These are phyloP conservation scores for Cytidiella melzeri DNA, from an alignment of 768 basidiomycete species.

Conservation along the genomic window DNA sequence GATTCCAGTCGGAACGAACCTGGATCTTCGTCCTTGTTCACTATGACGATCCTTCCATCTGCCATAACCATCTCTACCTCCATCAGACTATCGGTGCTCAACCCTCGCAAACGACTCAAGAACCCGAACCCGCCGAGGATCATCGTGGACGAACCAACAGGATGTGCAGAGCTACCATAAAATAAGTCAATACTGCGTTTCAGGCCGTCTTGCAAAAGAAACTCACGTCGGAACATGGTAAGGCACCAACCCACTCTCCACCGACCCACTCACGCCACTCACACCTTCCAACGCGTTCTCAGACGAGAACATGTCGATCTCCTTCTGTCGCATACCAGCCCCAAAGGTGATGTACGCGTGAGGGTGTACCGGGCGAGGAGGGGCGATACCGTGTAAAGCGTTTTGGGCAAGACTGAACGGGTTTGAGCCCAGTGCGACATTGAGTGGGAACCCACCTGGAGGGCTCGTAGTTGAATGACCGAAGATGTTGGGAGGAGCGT, in stretches of 20 bases:
- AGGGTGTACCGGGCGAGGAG: slow-evolving; percentile 55
- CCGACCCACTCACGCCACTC: slow-evolving; percentile 35
- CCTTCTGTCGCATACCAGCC: slow-evolving; percentile 79
- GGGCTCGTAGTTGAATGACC: not conserved
- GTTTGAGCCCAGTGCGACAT: not conserved
- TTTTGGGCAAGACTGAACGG: slow-evolving; percentile 16
- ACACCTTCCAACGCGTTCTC: slow-evolving; percentile 54
- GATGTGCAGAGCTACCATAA: slow-evolving; percentile 62
- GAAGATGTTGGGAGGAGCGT: not conserved
- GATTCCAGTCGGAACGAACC: slow-evolving; percentile 32
- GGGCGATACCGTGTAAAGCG: slow-evolving; percentile 27
- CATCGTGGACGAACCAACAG: slow-evolving; percentile 76
- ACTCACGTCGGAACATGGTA: slow-evolving; percentile 79
- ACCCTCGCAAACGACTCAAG: slow-evolving; percentile 73
- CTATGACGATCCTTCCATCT: slow-evolving; percentile 79
- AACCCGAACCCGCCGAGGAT: slow-evolving; percentile 87
- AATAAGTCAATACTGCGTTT: slow-evolving; percentile 1
- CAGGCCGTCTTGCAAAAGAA: not conserved
- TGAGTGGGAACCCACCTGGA: not conserved
- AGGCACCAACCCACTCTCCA: slow-evolving; percentile 51
- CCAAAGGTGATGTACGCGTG: slow-evolving; percentile 84
- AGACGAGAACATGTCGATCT: slow-evolving; percentile 73
- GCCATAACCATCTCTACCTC: slow-evolving; percentile 91
- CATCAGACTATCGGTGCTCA: slow-evolving; percentile 86
- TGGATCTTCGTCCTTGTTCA: slow-evolving; percentile 65